These are phyloP conservation scores for Suhomyces taliae DNA, from an alignment of 1,139 yeast genomes.

Conservation along the genomic window DNA sequence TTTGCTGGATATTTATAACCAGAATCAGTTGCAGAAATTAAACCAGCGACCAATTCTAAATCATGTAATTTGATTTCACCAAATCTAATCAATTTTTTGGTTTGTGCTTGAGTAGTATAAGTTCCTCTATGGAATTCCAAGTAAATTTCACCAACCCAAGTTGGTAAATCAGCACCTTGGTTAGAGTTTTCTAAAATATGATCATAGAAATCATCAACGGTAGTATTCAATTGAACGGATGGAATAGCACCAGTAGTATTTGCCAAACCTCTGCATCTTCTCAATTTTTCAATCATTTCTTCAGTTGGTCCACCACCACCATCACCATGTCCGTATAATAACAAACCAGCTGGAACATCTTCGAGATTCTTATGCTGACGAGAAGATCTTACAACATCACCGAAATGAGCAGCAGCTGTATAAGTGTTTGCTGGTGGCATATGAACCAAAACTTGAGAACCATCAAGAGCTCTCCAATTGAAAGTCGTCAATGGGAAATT, in stretches of 20 bases:
- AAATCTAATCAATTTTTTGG: constrained; percentile 75
- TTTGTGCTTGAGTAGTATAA: constrained; percentile 87
- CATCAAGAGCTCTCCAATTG: constrained; percentile 94
- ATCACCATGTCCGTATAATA: constrained; percentile 91
- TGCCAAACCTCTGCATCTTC: constrained; percentile 86
- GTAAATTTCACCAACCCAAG: constrained; percentile 93
- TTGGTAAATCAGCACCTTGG: constrained; percentile 66
- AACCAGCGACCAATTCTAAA: constrained; percentile 77
- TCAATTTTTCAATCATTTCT: constrained; percentile 87
- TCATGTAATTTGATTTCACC: constrained; percentile 83
- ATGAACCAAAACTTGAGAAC: constrained; percentile 88
- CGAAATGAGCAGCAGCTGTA: constrained; percentile 89
- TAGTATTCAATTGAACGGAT: constrained; percentile 70
- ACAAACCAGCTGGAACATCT: constrained; percentile 74
- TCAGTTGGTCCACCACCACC: constrained; percentile 99
- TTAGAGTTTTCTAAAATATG: constrained; percentile 61
- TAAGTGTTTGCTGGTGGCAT: constrained; percentile 98
- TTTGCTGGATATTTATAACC: constrained; percentile 69
- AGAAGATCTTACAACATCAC: constrained; percentile 82
- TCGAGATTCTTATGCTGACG: constrained; percentile 81
- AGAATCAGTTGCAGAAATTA: constrained; percentile 57
- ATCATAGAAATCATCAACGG: constrained; percentile 79
- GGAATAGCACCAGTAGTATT: constrained; percentile 83
- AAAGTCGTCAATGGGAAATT: constrained; percentile 85
- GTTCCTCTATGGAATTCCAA: constrained; percentile 97